A percentile compares a stretch with the other conserved stretches of the same genome.
These are phyloP conservation scores for Lactifluus piperatus DNA, from an alignment of 768 basidiomycete genomes.

Conservation along the genomic window DNA sequence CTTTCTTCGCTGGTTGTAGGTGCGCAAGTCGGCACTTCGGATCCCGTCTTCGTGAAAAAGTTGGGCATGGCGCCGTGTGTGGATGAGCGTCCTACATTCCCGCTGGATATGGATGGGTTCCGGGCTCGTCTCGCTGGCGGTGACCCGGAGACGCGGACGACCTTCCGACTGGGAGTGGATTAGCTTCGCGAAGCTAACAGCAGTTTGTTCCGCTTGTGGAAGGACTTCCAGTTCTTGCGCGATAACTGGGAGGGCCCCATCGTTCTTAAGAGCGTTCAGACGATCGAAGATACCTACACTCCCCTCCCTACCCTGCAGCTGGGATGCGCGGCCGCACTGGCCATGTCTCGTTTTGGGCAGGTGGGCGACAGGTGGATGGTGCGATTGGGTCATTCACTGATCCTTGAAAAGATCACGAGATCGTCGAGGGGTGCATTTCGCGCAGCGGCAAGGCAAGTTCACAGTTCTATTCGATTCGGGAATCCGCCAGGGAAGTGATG, in stretches of 20 bases:
- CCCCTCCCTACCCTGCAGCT: too few relatives aligned
- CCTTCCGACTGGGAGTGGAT: constrained; percentile 43
- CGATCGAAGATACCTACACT: constrained; percentile 48
- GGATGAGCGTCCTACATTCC: constrained; percentile 40
- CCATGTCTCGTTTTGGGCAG: constrained; percentile 28
- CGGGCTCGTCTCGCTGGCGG: too few relatives aligned
- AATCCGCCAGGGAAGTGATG: too few relatives aligned
- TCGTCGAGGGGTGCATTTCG: too few relatives aligned
- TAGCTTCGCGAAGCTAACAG: constrained; percentile 60
- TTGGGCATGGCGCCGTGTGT: constrained; percentile 38
- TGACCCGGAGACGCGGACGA: constrained; percentile 30
- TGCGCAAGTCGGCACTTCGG: constrained; percentile 56
- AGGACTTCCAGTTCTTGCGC: constrained; percentile 53
- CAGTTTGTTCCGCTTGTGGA: constrained; percentile 51
- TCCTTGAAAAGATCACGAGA: too few relatives aligned
- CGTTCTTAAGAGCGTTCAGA: constrained; percentile 70
- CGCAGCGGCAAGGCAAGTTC: too few relatives aligned
- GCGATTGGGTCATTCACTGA: constrained; percentile 66
- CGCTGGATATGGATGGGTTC: too few relatives aligned
- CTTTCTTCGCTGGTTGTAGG: constrained; percentile 60
- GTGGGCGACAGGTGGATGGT: constrained; percentile 71
- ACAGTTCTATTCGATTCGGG: too few relatives aligned
- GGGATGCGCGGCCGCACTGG: too few relatives aligned
- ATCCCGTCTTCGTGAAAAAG: constrained; percentile 70
- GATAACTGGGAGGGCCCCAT: constrained; percentile 73